Evolutionary conservation across 371 early-diverging fungal species (phyloP).

Genomic region (Rhizopus delemar): DNA sequence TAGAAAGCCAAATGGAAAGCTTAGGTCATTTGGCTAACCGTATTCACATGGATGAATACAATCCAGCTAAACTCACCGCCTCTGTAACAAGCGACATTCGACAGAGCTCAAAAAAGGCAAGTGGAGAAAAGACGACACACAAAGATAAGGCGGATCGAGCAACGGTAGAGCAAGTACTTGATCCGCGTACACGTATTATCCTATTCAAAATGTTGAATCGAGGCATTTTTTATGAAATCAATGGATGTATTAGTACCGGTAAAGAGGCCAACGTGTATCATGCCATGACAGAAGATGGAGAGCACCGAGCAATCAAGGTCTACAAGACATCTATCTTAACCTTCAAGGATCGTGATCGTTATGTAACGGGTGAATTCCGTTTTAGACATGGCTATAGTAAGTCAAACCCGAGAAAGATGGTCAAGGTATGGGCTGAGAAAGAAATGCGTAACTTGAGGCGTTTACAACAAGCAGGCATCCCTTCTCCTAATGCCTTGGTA

Average conservation of each 20-base stretch:
- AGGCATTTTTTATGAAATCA: constrained; percentile 88
- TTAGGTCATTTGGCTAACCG: constrained; percentile 63
- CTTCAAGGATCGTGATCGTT: constrained; percentile 99
- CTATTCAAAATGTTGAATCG: constrained; percentile 94
- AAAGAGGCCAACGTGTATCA: constrained; percentile 99
- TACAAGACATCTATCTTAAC: constrained; percentile 99
- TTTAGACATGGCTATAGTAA: constrained; percentile 96
- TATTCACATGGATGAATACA: constrained; percentile 62
- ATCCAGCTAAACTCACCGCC: constrained; percentile 37
- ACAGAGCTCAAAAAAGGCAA: constrained; percentile 77
- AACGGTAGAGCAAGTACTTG: constrained; percentile 97
- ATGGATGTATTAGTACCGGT: constrained; percentile 98
- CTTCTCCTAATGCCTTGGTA: constrained; percentile 93
- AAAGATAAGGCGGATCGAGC: constrained; percentile 97
- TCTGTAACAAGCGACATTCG: constrained; percentile 61
- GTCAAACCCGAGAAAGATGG: constrained; percentile 98
- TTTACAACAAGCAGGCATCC: constrained; percentile 87
- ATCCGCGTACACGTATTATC: constrained; percentile 96
- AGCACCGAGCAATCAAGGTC: constrained; percentile 95
- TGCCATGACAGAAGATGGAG: constrained; percentile 82
- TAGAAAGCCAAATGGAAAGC: constrained; percentile 59
- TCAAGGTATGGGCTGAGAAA: constrained; percentile 99
- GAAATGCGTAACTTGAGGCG: constrained; percentile 99
- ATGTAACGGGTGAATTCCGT: constrained; percentile 97
- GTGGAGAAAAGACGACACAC: constrained; percentile 62